Base-by-base conservation (phyloP, 306 rosid genomes). In the Pyrus pyrifolia region DNA sequence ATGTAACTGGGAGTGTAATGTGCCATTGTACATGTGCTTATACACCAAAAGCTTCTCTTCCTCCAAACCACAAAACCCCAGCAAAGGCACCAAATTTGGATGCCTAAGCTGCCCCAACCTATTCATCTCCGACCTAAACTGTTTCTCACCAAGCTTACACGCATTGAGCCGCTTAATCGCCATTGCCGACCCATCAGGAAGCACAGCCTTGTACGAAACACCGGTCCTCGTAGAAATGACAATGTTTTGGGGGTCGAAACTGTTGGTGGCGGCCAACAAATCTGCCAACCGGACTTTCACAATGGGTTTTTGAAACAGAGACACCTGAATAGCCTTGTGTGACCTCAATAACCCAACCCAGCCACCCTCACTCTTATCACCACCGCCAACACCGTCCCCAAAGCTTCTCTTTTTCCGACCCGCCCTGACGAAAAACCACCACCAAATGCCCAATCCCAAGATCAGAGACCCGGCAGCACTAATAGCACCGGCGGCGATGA, bases 1-100 rank as follows among this genome's bases (percentile, higher is more conserved):
- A 61, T 81, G 87, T 78, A 88, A 66, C 72, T 83, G 87, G 12
- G 88, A 83, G 68, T 73, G 52, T 75, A 88, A 78, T 17, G 86
- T 88, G 29, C 89, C 91, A 71, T 83, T 88, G 59, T 79, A 83
- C 91, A 88, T 88, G 73, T 88, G 91, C 79, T 88, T 88, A n/a
- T 85, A 88, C 30, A 88, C 89, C 86, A 88, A 77, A 67, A 88
- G 88, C 82, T 85, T 85, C 81, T 85, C 91, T 57, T 83, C 89
- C 72, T 85, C 91, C 58, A 88, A 86, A 42, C 72, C 64, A 71
- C 91, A 85, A 62, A 85, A 88, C 2, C 91, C 91, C 78, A 88
- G 75, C 30, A 88, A 66, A 5, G 91, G 91, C 64, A 83, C 91
- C 84, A 88, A 74, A 83, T 88, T 88, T 1, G 91, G 91, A 61